These are phyloP conservation scores for Coleophoma crateriformis DNA, from an alignment of 2,329 filamentous ascomycete genomes.

Conservation along the genomic window DNA sequence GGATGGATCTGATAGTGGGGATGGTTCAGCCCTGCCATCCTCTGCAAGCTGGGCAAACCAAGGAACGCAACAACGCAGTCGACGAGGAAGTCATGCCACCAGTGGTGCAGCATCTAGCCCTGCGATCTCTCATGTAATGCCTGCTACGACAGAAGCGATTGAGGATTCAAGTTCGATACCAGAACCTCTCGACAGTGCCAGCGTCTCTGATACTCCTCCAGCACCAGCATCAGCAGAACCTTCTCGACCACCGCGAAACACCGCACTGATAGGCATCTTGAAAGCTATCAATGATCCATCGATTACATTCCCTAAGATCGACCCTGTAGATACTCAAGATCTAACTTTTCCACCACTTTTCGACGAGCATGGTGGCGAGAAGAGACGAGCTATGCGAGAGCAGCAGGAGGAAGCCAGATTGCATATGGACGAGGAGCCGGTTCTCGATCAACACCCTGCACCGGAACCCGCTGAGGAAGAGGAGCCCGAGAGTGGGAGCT, in stretches of 20 bases:
- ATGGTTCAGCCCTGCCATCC: conserved; percentile 85
- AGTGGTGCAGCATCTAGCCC: conserved; percentile 81
- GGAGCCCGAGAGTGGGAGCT: conserved; percentile 72
- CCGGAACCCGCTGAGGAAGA: conserved; percentile 56
- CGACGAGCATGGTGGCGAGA: conserved; percentile 75
- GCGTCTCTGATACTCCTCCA: conserved; percentile 6
- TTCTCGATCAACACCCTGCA: conserved; percentile 43
- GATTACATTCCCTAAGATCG: conserved; percentile 35
- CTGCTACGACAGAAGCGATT: conserved; percentile 44
- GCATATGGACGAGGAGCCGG: conserved; percentile 47
- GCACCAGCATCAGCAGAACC: conserved; percentile 4
- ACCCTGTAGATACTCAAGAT: conserved; percentile 27
- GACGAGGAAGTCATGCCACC: conserved; percentile 72
- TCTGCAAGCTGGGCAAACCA: conserved; percentile 87
- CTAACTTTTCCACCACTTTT: conserved; percentile 70
- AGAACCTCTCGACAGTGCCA: conserved; percentile 5
- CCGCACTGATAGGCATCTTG: conserved; percentile 32
- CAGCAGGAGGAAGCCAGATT: conserved; percentile 54
- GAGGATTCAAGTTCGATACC: conserved; percentile 31
- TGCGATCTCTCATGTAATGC: conserved; percentile 56
- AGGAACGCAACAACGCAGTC: conserved; percentile 59
- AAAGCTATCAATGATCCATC: conserved; percentile 41
- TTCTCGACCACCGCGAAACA: conserved; percentile 13
- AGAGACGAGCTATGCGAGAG: conserved; percentile 71
- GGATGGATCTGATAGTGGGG: conserved; percentile 67